Conservation (phyloP, 768 basidiomycete genomes). For the Pleurotus djamor region DNA sequence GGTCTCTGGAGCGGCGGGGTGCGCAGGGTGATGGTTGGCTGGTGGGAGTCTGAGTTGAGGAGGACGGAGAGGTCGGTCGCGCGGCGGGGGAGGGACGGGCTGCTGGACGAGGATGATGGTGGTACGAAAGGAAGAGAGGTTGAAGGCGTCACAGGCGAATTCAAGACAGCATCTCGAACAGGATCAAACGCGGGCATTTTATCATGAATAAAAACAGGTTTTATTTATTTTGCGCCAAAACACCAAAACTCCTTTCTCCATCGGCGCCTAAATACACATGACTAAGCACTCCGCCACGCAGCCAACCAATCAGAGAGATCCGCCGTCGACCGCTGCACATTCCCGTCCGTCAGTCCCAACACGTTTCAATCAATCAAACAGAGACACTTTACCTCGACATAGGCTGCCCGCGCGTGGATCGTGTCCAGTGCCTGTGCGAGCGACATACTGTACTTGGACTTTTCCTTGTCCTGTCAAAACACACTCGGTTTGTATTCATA, state of each 20-base stretch:
- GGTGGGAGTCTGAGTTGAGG: conserved; percentile 59
- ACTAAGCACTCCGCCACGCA: conserved; percentile 21
- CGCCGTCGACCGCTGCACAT: conserved; percentile 48
- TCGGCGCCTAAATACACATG: not conserved
- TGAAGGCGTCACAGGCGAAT: conserved; percentile 61
- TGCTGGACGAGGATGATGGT: conserved; percentile 30
- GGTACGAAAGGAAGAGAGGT: conserved; percentile 28
- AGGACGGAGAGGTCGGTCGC: conserved; percentile 79
- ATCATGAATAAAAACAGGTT: conserved; percentile 11
- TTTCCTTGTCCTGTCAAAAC: conserved; percentile 54
- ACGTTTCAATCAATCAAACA: not conserved
- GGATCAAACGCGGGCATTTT: conserved; percentile 80
- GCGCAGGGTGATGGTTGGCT: conserved; percentile 14
- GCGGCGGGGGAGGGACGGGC: conserved; percentile 55
- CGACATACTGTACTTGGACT: conserved; percentile 62
- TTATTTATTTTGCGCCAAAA: not conserved
- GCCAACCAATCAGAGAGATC: conserved; percentile 58
- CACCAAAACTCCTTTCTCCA: too few relatives aligned
- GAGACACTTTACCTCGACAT: conserved; percentile 48
- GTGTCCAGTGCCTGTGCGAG: conserved; percentile 70
- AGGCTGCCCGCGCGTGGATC: conserved; percentile 57
- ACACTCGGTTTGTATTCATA: conserved; percentile 6
- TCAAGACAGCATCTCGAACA: conserved; percentile 83
- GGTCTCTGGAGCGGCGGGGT: conserved; percentile 32
- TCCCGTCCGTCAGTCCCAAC: not conserved